Evolutionary conservation across 257 asterid species (phyloP), one percentile per base, ranked within the genome.

Genomic region (Penstemon barbatus): DNA sequence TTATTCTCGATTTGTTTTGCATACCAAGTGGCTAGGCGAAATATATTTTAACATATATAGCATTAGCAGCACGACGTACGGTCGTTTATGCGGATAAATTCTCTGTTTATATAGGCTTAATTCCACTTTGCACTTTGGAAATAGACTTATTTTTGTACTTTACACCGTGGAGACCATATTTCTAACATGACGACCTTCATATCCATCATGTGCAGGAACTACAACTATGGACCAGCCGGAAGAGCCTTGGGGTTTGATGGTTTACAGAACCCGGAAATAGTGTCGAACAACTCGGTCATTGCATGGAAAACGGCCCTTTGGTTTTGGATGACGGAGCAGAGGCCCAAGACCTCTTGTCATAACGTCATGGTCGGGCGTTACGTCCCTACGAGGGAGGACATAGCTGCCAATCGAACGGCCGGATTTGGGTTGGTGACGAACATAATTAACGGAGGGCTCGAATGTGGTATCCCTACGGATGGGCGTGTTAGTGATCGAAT

Each of bases 391-490:
- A 46, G 40, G 43, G 52, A 51, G 52, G 86, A 82, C 64, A 4
- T 63, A 58, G 80, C 70, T 0, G 84, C 84, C 50, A 82, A 82
- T 19, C 71, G 86, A 48, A 82, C 84, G 0, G 74, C 77, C 0
- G 86, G 86, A 19, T 82, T 73, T 50, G 86, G 86, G 60, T 67
- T 82, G 40, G 70, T 76, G 2, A 82, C 86, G n/a, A 82, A 82
- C 75, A 82, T 82, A 42, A 78, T 82, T 51, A 82, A 82, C n/a
- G 86, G 86, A 61, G 86, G 86, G 13, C 81, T 81, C 8, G 86
- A 81, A 70, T 81, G 86, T 43, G 81, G 79, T 46, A 72, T 69
- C 25, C 77, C 86, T 15, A 81, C 80, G 0, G 79, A 76, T 37
- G 81, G 59, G 13, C 48, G 81, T 12, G 83, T 81, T 50, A 65